These are phyloP conservation scores for Quercus bicolor DNA, from an alignment of 306 rosid genomes.

Conservation along the genomic window DNA sequence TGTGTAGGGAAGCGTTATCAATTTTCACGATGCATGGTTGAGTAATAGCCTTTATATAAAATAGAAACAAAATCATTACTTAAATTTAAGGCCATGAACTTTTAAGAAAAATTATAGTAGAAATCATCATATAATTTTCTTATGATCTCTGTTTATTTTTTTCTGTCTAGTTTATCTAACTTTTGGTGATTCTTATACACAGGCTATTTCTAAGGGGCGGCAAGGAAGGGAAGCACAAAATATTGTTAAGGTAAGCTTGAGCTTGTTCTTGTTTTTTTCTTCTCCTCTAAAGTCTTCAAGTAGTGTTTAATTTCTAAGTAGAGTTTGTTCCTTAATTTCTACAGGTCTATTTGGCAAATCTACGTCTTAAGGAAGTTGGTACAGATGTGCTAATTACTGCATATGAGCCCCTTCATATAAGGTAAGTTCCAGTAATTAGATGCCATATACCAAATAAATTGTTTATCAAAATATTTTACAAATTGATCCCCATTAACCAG, in stretches of 20 bases:
- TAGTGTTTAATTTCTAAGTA: slow-evolving; percentile 8
- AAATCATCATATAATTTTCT: background rate
- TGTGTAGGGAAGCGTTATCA: background rate
- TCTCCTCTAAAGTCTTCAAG: background rate
- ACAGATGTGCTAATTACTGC: slow-evolving; percentile 79
- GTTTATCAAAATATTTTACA: background rate
- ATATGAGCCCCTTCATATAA: slow-evolving; percentile 83
- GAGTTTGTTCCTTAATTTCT: slow-evolving; percentile 9
- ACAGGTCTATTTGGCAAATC: slow-evolving; percentile 85
- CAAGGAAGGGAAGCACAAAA: slow-evolving; percentile 99
- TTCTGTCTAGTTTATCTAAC: background rate
- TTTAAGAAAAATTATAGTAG: background rate
- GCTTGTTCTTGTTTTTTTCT: background rate
- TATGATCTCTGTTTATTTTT: background rate
- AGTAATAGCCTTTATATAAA: background rate
- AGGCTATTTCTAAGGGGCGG: slow-evolving; percentile 87
- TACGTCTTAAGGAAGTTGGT: slow-evolving; percentile 74
- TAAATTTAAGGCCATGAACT: background rate
- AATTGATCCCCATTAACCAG: background rate
- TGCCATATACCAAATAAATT: background rate
- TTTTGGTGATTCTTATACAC: slow-evolving; percentile 1
- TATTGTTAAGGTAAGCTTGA: slow-evolving; percentile 60
- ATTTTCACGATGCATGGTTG: slow-evolving; percentile 1
- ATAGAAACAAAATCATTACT: background rate
- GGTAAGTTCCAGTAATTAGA: slow-evolving; percentile 43